Evolutionary conservation across 495 filamentous ascomycete genomes (phyloP), one percentile per base, ranked within the genome.

Genomic region (Hyaloscypha finlandica): DNA sequence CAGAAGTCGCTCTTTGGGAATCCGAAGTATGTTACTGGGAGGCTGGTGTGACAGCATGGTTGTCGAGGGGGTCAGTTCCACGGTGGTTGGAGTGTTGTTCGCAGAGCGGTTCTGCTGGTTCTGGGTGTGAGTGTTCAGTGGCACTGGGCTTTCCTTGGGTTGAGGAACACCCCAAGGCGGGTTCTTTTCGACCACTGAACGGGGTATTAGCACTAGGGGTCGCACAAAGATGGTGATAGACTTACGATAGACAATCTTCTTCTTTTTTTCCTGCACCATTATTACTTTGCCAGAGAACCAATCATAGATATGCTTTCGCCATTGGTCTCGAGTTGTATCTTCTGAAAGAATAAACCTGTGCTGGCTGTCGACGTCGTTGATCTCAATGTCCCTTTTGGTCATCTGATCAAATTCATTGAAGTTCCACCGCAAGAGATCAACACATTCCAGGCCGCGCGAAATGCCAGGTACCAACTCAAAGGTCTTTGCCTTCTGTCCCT

Each of bases 1-100:
- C 8, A 66, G 9, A n/a, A 60, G 37, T 20, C 70, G 64, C 12
- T 68, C 62, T 37, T 61, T 68, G 65, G 69, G 68, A 35, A 71
- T 52, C 4, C 59, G 35, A 56, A 19, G 53, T 11, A 29, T 8
- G 20, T 53, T 53, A 53, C 19, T 53, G 20, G 53, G 53, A 56
- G 3, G n/a, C 53, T 29, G 53, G 19, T 56, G 16, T 25, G 57
- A 4, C 16, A 19, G 42, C 9, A 48, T 4, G 3, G 42, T 14
- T 19, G 42, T 14, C 16, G 42, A 12, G 16, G 16, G 14, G 16
- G 32, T 42, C 37, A 48, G 19, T 14, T 12, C 52, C 4, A 2
- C 31, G 32, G 45, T 22, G 39, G 20, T 12, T 29, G 22, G 30
- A 9, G n/a, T 20, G 0, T 14, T 14, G 42, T 19, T 48, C 42